Evolutionary conservation across 2,329 filamentous ascomycete genomes (phyloP), one percentile per base, ranked within the genome.

Genomic region (Pyricularia pennisetigena): DNA sequence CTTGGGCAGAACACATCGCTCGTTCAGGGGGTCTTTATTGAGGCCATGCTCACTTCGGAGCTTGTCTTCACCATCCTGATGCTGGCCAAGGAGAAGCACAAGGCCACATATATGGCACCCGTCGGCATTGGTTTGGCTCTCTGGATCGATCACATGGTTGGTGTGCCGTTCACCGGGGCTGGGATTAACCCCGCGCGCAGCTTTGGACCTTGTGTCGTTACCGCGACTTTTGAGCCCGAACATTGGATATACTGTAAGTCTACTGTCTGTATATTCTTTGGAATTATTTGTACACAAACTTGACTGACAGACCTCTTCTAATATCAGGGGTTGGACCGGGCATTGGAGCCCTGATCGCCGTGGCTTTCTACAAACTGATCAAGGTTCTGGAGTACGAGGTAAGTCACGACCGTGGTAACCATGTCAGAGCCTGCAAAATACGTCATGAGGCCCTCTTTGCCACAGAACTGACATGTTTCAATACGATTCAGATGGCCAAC

Each of bases 21-120:
- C 61, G 77, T 77, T 0, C 83, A 84, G 71, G 84, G 84, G 14
- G 73, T 86, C 28, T 85, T 86, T 73, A 83, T 86, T 68, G 85
- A 86, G 72, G 80, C 82, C 74, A 81, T 86, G 70, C 77, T 86
- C 29, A 86, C 84, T 1, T 79, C 82, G 1, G 79, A 85, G 73
- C 76, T 86, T 14, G 80, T 86, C 28, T 79, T 86, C 63, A 82
- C 83, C 3, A 82, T 86, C 68, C 81, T 85, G 74, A 88, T 88
- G 85, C 77, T 88, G 65, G 86, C 85, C 1, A 83, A 82, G 14
- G 85, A 88, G 71, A 88, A 89, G 74, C 86, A 89, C 74, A 85
- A 85, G 70, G 84, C 83, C 0, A 89, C 86, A 0, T 89, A 82
- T 73, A 78, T 89, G 7, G 87, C 87, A 0, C 87, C 87, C 0